Evolutionary conservation across 257 asterid species (phyloP).

Genomic region (Solanum dulcamara): DNA sequence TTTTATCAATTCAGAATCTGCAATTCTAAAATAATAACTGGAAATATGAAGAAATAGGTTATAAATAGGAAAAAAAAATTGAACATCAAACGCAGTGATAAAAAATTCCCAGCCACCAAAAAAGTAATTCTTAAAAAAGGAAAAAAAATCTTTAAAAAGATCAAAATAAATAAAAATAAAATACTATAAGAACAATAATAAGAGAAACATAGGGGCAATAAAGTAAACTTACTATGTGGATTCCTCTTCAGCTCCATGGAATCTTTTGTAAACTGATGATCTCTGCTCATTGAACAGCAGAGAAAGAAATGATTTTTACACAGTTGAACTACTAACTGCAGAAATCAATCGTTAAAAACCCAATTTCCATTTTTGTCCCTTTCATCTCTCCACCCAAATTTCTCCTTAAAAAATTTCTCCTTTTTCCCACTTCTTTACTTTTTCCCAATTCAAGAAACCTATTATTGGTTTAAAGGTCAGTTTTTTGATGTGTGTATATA

Average conservation of each 20-base stretch:
- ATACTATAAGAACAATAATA: background rate
- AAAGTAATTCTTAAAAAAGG: background rate
- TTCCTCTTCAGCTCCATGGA: background rate
- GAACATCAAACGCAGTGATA: background rate
- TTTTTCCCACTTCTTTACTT: background rate
- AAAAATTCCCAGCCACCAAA: background rate
- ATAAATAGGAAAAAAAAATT: background rate
- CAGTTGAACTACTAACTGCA: background rate
- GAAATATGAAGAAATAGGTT: too few species aligned
- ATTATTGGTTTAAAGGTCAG: background rate
- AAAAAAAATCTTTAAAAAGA: background rate
- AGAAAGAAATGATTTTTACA: background rate
- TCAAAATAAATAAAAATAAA: background rate
- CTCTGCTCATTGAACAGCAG: background rate
- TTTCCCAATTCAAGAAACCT: background rate
- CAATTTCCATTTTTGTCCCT: background rate
- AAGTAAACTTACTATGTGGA: background rate
- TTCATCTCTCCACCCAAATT: background rate
- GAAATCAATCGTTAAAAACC: background rate
- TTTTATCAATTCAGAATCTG: background rate
- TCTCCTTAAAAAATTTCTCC: background rate
- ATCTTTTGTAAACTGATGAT: background rate
- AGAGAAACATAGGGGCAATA: background rate
- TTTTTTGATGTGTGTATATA: too few species aligned
- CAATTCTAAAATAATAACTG: background rate